These are phyloP conservation scores for Astraeus odoratus DNA, from an alignment of 768 basidiomycete species.

Conservation along the genomic window DNA sequence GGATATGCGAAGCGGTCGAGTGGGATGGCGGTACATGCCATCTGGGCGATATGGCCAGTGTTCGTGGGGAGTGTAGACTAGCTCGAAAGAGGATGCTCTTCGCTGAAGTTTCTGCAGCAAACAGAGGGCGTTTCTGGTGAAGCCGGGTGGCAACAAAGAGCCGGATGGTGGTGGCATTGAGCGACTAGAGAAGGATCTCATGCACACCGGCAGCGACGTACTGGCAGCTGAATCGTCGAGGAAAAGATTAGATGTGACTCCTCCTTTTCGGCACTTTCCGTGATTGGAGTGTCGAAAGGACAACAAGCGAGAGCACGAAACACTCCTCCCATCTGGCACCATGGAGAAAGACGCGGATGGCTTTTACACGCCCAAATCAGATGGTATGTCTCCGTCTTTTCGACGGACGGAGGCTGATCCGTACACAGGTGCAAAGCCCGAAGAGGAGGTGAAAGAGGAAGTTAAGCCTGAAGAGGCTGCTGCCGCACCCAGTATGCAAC, in stretches of 20 bases:
- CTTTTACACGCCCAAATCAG: conserved; percentile 54
- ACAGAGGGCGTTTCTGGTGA: conserved; percentile 16
- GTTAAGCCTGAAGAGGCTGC: conserved; percentile 15
- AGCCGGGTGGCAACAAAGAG: conserved; percentile 9
- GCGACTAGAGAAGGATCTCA: too few relatives aligned
- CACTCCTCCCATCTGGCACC: conserved; percentile 9
- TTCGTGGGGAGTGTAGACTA: conserved; percentile 54
- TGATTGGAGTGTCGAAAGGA: conserved; percentile 1
- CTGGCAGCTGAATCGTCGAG: too few relatives aligned
- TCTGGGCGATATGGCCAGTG: conserved; percentile 54
- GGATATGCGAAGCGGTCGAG: conserved; percentile 43
- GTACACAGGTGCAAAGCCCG: conserved; percentile 14
- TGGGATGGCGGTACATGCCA: conserved; percentile 3
- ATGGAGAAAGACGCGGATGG: conserved; percentile 79
- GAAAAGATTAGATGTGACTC: too few relatives aligned
- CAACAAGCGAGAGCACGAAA: background rate
- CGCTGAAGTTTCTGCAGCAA: conserved; percentile 33
- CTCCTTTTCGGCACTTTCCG: conserved; percentile 9
- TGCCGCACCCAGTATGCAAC: conserved; percentile 17
- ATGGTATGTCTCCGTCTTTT: conserved; percentile 29
- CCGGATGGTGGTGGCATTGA: too few relatives aligned
- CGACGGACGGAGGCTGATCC: conserved; percentile 7
- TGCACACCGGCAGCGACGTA: too few relatives aligned
- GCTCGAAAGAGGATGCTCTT: conserved; percentile 43
- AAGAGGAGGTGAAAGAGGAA: conserved; percentile 24